Conservation (phyloP, 202 grass and related monocot genomes). For the Schoenoplectus tabernaemontani region DNA sequence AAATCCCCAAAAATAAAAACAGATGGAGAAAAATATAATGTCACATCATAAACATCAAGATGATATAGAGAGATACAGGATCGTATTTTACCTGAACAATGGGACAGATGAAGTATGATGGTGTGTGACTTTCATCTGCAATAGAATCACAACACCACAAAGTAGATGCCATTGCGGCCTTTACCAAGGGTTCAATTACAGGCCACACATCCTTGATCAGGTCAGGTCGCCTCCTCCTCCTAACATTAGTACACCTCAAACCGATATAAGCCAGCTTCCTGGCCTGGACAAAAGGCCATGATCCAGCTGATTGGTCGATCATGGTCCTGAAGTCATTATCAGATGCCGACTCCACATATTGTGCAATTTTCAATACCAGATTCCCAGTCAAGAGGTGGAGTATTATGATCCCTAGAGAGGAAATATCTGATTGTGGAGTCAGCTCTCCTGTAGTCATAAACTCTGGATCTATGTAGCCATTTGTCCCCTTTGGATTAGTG, state of each 20-base stretch:
- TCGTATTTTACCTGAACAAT: conserved; percentile 54
- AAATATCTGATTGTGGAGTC: conserved; percentile 16
- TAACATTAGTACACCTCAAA: conserved; percentile 49
- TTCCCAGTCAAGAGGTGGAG: conserved; percentile 24
- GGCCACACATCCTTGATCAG: conserved; percentile 60
- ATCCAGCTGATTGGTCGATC: conserved; percentile 55
- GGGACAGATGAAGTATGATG: conserved; percentile 66
- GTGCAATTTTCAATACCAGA: conserved; percentile 8
- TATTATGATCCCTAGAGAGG: conserved; percentile 22
- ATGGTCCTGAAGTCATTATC: conserved; percentile 37
- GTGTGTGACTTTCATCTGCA: conserved; percentile 25
- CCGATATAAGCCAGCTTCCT: conserved; percentile 67
- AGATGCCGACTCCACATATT: conserved; percentile 37
- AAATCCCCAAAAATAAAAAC: neutral
- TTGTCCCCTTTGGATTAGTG: conserved; percentile 20
- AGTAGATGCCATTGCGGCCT: conserved; percentile 25
- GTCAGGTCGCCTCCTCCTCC: conserved; percentile 42
- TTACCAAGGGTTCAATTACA: conserved; percentile 39
- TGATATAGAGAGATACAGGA: neutral
- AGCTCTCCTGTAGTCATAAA: neutral
- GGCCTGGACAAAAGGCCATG: conserved; percentile 75
- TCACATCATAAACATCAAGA: neutral
- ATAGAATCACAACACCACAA: conserved; percentile 5
- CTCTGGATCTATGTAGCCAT: conserved; percentile 17
- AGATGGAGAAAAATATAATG: neutral